Conservation (phyloP, 352 stramenopile genomes). For the Globisporangium rhizosaccharum region DNA sequence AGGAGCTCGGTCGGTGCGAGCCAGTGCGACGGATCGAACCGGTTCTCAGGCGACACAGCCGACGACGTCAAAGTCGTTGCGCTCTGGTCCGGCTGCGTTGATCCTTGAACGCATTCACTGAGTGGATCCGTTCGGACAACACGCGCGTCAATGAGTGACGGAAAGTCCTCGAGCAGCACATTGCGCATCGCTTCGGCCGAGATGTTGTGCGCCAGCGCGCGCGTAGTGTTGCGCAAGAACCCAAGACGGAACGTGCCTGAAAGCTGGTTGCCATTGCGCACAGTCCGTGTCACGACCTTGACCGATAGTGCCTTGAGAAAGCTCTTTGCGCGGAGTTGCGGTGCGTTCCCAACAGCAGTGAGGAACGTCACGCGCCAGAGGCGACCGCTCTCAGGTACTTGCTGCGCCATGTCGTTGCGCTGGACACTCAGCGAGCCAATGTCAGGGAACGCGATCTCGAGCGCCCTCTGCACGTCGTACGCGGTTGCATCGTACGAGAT, state of each 20-base stretch:
- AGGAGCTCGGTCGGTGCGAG: constrained; percentile 37
- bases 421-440: constrained; percentile 47
- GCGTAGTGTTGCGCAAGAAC: constrained; percentile 62
- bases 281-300: constrained; percentile 59
- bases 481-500: constrained; percentile 79
- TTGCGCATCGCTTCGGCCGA: constrained; percentile 50
- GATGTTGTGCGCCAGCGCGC: constrained; percentile 61
- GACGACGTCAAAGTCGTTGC: constrained; percentile 13
- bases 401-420: constrained; percentile 40
- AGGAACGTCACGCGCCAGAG: constrained; percentile 91
- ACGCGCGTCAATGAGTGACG: constrained; percentile 54
- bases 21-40: constrained; percentile 51
- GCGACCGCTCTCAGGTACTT: constrained; percentile 58
- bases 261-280: constrained; percentile 84
- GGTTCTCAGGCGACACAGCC: constrained; percentile 19
- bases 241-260: constrained; percentile 79
- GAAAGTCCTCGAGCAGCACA: constrained; percentile 37
- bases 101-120: constrained; percentile 47
- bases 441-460: constrained; percentile 51
- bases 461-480: constrained; percentile 40
- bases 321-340: constrained; percentile 64
- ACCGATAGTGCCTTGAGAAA: constrained; percentile 72
- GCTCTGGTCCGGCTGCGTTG: constrained; percentile 46
- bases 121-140: constrained; percentile 68
- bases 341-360: constrained; percentile 76